phyloP scores from a whole-genome alignment of 257 asterid genomes.

The Forsythia suspensa region DNA sequence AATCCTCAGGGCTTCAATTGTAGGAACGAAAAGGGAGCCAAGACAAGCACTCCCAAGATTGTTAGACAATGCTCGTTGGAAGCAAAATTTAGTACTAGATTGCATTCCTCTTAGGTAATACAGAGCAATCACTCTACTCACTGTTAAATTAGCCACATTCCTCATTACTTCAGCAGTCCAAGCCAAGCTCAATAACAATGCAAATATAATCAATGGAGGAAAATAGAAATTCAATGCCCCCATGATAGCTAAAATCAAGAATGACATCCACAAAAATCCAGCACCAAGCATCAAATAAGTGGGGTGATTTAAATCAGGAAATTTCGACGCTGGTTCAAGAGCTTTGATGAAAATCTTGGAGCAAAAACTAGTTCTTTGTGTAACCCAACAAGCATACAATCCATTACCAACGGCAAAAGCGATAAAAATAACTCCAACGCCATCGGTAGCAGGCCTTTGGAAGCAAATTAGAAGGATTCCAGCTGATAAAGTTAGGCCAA shows the following conservation, averaged over 20 bases:
- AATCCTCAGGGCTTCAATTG: conserved; percentile 75
- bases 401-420: conserved; percentile 84
- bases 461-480: conserved; percentile 86
- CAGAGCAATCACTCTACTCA: conserved; percentile 80
- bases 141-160: conserved; percentile 85
- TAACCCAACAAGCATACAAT: conserved; percentile 91
- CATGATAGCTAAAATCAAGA: conserved; percentile 83
- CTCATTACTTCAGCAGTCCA: conserved; percentile 99
- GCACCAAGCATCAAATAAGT: conserved; percentile 80
- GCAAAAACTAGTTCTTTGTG: conserved; percentile 76
- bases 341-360: conserved; percentile 65
- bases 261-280: conserved; percentile 91
- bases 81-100: conserved; percentile 75
- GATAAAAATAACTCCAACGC: conserved; percentile 62
- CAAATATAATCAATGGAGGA: conserved; percentile 65
- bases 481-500: conserved; percentile 60
- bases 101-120: conserved; percentile 96
- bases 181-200: conserved; percentile 61
- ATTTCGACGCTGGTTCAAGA: conserved; percentile 79
- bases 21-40: conserved; percentile 87
- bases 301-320: conserved; percentile 69
- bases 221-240: conserved; percentile 77
- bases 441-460: conserved; percentile 81
- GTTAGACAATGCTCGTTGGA: conserved; percentile 78
- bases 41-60: conserved; percentile 93